These are phyloP conservation scores for Oryza coarctata DNA, from an alignment of 176 grass and related monocot species.

Conservation along the genomic window DNA sequence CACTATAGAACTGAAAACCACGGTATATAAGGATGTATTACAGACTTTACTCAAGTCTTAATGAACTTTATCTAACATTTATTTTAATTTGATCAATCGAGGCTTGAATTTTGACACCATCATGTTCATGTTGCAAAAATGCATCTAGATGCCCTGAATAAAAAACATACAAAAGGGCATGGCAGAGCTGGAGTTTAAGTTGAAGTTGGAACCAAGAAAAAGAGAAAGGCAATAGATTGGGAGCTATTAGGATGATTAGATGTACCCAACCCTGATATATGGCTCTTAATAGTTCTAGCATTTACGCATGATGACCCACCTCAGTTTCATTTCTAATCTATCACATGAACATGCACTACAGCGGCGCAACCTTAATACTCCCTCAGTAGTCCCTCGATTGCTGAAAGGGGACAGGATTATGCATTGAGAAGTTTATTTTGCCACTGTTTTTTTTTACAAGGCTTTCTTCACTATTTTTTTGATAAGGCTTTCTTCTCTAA, in stretches of 20 bases:
- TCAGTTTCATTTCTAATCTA: background rate
- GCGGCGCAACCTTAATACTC: background rate
- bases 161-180: background rate
- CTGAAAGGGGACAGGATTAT: background rate
- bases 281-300: background rate
- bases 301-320: background rate
- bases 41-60: background rate
- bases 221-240: background rate
- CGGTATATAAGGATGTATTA: background rate
- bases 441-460: no score
- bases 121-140: background rate
- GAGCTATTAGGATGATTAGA: background rate
- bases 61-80: background rate
- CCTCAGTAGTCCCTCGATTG: no score
- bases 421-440: background rate
- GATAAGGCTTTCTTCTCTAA: background rate
- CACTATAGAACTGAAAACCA: conserved; percentile 1
- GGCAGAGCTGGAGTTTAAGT: background rate
- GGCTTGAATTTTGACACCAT: background rate
- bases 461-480: background rate
- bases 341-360: background rate
- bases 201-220: background rate
- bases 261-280: background rate
- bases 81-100: background rate
- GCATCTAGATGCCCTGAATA: background rate